Base-by-base conservation (phyloP, 2,329 filamentous ascomycete genomes). In the Fusarium sp. region DNA sequence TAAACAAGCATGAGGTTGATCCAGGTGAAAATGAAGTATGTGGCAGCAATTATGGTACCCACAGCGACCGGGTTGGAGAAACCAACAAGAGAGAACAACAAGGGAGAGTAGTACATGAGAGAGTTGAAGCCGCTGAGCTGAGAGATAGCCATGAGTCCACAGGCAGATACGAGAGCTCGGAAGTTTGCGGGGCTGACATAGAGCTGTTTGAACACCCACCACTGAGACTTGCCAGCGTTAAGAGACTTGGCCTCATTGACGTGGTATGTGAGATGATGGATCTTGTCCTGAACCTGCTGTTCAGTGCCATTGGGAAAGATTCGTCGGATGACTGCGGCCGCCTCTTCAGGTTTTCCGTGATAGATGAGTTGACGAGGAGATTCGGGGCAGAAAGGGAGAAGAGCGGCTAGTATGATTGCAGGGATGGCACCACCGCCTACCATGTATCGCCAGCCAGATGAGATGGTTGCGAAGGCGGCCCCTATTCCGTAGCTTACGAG, bases 61-160 rank as follows among this genome's bases (percentile, higher is more conserved):
- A 88, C 85, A 3, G 84, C 84, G 1, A 83, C 81, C 0, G 86
- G 83, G 57, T 87, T 85, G 23, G 79, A 76, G 74, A 88, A 87
- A 2, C 85, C 85, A 31, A 87, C 85, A 7, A 87, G 82, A 3
- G 80, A 76, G 71, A 88, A 88, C 1, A 88, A 77, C 1, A 83
- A 84, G 0, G 85, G 85, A 0, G 83, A 84, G 76, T 87, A 88
- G 77, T 87, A 87, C 66, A 83, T 80, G 41, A 88, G 79, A 4
- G 86, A 85, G 66, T 88, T 88, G 76, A 88, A 86, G 0, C 86
- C 86, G 10, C 83, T 81, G 45, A 87, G 85, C 78, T 87, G 86
- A 19, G 81, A 83, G 45, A 87, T 84, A 23, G 84, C 85, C 84
- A 87, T 87, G n/a, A 87, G 74, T n/a, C 84, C 82, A 60, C 85